Conservation (phyloP, 139 green algal species). For the Eudorina sp. region DNA sequence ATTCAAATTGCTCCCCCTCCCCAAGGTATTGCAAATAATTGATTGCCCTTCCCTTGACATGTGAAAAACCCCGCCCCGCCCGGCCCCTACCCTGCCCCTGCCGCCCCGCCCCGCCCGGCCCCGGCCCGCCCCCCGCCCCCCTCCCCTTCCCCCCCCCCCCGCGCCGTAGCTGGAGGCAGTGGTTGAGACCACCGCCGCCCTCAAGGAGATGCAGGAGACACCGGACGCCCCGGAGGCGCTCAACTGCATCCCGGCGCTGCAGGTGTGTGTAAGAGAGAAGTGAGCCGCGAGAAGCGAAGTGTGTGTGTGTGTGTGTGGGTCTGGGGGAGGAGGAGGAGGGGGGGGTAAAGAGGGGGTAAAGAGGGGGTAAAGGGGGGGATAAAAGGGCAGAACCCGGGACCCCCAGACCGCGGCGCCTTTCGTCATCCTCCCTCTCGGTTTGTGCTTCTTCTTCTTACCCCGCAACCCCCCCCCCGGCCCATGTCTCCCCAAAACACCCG, state of each 20-base stretch:
- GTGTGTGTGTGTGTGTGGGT: background rate
- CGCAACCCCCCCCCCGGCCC: background rate
- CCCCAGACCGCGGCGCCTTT: too few species aligned
- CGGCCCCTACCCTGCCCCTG: too few species aligned
- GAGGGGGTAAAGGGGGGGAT: too few species aligned
- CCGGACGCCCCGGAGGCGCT: slow-evolving; percentile 93
- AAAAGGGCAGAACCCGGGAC: too few species aligned
- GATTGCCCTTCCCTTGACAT: too few species aligned
- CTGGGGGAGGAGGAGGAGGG: background rate
- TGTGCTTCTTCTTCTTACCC: too few species aligned
- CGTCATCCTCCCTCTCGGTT: too few species aligned
- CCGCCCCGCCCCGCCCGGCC: too few species aligned
- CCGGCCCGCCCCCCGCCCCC: background rate
- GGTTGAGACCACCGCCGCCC: slow-evolving; percentile 78
- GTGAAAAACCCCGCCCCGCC: too few species aligned
- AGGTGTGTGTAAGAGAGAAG: background rate
- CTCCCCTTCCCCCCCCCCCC: background rate
- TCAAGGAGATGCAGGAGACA: slow-evolving; percentile 96
- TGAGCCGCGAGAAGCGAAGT: background rate
- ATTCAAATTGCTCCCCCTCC: too few species aligned
- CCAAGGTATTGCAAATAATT: too few species aligned
- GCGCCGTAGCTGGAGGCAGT: slow-evolving; percentile 66
- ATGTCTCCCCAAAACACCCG: background rate
- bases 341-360: too few species aligned
- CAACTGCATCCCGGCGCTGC: slow-evolving; percentile 89